Base-by-base conservation (phyloP, 441 rosid genomes). In the Pelargonium fulgidum region DNA sequence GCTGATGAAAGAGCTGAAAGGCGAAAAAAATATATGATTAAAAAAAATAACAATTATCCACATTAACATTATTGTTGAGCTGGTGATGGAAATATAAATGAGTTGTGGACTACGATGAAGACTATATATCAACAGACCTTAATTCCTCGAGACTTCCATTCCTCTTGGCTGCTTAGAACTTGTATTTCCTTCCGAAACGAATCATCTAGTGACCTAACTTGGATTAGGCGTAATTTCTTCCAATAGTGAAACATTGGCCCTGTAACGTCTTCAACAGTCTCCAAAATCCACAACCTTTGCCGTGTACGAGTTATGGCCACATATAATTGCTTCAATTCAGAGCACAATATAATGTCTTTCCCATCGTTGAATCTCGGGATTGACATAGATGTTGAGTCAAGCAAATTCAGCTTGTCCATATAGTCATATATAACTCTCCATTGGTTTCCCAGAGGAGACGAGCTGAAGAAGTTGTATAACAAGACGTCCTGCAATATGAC, bases 321-420 rank as follows among this genome's bases (percentile, higher is more conserved):
- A 48, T 74, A 74, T 29, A 74, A 29, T n/a, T 70, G 77, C 67
- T 70, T 75, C 56, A 75, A 24, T 54, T 75, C 75, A 13, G 78
- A 70, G 68, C 74, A 75, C 24, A 67, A 48, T n/a, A 75, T 36
- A 42, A 66, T 42, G 67, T 75, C 71, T 67, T 68, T 67, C 6
- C 56, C 69, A 0, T 64, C 68, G 3, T 47, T 33, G 2, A 70
- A 70, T 14, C 12, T 19, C 17, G 74, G 74, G 58, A 39, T 62
- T 13, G 68, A 20, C 45, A 1, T 16, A 9, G 42, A 64, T 4
- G 24, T 33, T n/a, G 26, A 11, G 19, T 48, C 41, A 3, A 66
- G 44, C 78, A 75, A 61, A 22, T 63, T 29, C 44, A 24, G 24
- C 3, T 54, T 50, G 68, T 70, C 41, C 74, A 70, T 62, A 17